Conservation (phyloP, 257 asterid genomes). For the Solanum etuberosum region DNA sequence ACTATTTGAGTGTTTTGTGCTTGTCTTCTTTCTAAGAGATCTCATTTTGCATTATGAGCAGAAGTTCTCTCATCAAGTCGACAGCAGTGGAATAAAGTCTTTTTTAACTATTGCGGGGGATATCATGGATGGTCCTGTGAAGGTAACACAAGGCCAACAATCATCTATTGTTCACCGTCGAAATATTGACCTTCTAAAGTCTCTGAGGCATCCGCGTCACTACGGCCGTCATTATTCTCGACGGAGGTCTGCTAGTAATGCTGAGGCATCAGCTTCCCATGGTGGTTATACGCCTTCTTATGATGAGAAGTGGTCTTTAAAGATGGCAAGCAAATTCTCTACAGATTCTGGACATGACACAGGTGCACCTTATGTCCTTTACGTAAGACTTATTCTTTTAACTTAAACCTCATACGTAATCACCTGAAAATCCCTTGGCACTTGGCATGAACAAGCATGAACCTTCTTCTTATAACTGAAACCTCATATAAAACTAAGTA, state of each 20-base stretch:
- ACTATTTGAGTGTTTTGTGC: background rate
- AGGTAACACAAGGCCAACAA: slow-evolving; percentile 32
- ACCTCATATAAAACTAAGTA: background rate
- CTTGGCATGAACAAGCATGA: no score
- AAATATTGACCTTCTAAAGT: slow-evolving; percentile 32
- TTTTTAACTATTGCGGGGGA: slow-evolving; percentile 31
- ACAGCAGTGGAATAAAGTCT: slow-evolving; percentile 23
- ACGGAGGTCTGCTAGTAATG: slow-evolving; percentile 34
- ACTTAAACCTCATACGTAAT: background rate
- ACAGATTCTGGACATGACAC: slow-evolving; percentile 14
- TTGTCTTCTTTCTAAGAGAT: background rate
- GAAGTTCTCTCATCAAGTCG: slow-evolving; percentile 40
- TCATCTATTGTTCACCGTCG: slow-evolving; percentile 38
- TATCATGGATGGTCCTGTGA: slow-evolving; percentile 32
- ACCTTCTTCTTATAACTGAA: background rate
- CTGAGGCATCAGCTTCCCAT: slow-evolving; percentile 58
- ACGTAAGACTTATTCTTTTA: background rate
- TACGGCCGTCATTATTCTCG: slow-evolving; percentile 73
- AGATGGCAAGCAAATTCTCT: slow-evolving; percentile 30
- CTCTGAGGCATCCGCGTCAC: slow-evolving; percentile 51
- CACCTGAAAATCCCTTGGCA: no score
- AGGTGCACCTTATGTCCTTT: background rate
- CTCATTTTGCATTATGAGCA: slow-evolving; percentile 1
- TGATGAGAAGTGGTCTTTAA: slow-evolving; percentile 38
- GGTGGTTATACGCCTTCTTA: slow-evolving; percentile 27